Evolutionary conservation across 345 rosid species (phyloP).

Genomic region (Hypericum perforatum): DNA sequence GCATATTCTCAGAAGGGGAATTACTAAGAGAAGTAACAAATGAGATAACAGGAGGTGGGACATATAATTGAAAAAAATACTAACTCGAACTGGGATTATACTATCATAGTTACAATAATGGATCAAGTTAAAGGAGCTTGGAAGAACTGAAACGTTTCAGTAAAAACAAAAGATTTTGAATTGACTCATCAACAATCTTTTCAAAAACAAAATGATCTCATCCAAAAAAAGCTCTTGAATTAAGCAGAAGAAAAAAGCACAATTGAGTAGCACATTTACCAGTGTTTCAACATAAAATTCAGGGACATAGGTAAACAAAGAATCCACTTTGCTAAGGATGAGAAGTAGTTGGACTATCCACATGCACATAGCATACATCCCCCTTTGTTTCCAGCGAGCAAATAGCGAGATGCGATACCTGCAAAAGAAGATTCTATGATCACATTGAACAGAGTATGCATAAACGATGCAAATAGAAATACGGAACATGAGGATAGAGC

Average conservation of each 20-base stretch:
- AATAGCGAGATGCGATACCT: conserved; percentile 84
- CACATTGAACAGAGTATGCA: conserved; percentile 7
- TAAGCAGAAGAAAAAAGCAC: neutral
- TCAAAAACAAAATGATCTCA: no score
- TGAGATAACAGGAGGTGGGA: no score
- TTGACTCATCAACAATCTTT: no score
- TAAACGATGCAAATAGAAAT: conserved; percentile 12
- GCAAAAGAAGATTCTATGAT: conserved; percentile 14
- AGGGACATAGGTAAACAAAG: conserved; percentile 65
- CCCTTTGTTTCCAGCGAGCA: conserved; percentile 96
- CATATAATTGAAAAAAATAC: no score
- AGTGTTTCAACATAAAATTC: conserved; percentile 86
- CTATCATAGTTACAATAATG: no score
- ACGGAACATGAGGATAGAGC: no score
- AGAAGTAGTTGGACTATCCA: conserved; percentile 89
- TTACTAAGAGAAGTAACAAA: no score
- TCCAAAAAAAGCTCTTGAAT: neutral
- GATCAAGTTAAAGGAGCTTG: no score
- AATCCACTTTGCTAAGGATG: conserved; percentile 80
- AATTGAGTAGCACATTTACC: conserved; percentile 38
- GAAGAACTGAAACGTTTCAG: no score
- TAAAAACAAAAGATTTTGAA: no score
- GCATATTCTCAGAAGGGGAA: no score
- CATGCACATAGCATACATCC: conserved; percentile 95
- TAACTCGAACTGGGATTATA: no score